phyloP scores from a whole-genome alignment of 2,329 filamentous ascomycete genomes.

The Phialemoniopsis sp. region DNA sequence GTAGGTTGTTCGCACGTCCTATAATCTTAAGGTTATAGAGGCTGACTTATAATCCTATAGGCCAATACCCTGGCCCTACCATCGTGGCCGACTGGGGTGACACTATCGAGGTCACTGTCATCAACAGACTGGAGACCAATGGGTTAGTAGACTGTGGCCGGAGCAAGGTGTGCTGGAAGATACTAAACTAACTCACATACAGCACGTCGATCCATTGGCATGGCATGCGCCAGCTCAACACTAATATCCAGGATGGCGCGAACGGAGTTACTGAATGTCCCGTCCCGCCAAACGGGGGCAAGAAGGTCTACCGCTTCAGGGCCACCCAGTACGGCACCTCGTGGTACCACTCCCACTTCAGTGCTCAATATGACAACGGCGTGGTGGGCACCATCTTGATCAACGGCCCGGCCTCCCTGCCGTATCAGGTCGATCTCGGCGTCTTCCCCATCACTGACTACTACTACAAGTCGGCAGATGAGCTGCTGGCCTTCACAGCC shows the following conservation, averaged over 20 bases:
- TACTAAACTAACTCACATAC: constrained; percentile 1
- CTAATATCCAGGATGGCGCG: constrained; percentile 41
- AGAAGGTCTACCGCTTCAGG: constrained; percentile 28
- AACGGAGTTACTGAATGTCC: constrained; percentile 37
- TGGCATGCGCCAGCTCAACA: constrained; percentile 37
- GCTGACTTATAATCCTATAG: not conserved
- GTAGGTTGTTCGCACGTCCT: too few relatives aligned
- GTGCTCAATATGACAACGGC: constrained; percentile 46
- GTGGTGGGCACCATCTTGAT: constrained; percentile 46
- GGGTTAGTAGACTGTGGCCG: constrained; percentile 4
- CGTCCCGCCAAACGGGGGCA: constrained; percentile 25
- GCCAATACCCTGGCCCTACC: constrained; percentile 8
- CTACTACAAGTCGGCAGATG: constrained; percentile 28
- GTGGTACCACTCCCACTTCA: constrained; percentile 47
- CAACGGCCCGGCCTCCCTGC: constrained; percentile 39
- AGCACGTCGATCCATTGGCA: constrained; percentile 46
- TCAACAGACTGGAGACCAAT: constrained; percentile 11
- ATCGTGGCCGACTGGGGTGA: constrained; percentile 15
- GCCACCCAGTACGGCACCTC: constrained; percentile 32
- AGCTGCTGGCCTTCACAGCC: not conserved
- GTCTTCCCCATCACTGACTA: constrained; percentile 44
- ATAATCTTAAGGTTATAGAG: too few relatives aligned
- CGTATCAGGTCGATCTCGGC: constrained; percentile 52
- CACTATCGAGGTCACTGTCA: constrained; percentile 7
- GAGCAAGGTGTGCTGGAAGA: not conserved